Percentiles rank a stretch among this genome's conserved stretches.
Evolutionary conservation across 2,329 filamentous ascomycete genomes (phyloP).

Genomic region (Colletotrichum sojae): DNA sequence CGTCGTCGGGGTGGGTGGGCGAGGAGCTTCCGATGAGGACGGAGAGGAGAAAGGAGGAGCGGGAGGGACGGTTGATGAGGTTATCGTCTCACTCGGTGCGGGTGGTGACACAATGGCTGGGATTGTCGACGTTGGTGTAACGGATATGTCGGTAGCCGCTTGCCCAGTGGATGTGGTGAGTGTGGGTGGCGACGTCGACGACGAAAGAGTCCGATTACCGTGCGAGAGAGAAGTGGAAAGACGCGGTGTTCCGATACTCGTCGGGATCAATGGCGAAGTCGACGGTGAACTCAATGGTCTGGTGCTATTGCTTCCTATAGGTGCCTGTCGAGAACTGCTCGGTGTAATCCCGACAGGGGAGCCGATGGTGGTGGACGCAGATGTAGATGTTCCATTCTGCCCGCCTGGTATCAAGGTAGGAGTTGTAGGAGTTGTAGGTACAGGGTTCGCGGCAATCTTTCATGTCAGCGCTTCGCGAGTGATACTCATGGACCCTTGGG

Average conservation of each 20-base stretch:
- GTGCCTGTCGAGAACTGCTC: neutral
- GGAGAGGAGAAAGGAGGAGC: too few relatives aligned
- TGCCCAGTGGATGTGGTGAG: neutral
- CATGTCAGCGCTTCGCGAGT: neutral
- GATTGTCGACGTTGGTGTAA: neutral
- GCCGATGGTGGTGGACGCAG: too few relatives aligned
- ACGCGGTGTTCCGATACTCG: too few relatives aligned
- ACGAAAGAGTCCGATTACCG: too few relatives aligned
- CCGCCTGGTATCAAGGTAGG: neutral
- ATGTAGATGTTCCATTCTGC: neutral
- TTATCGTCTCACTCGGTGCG: neutral
- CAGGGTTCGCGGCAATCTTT: neutral
- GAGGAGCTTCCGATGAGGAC: neutral
- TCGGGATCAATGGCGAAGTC: too few relatives aligned
- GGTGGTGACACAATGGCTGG: neutral
- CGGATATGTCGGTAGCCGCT: neutral
- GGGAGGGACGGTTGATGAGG: neutral
- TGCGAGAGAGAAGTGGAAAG: too few relatives aligned
- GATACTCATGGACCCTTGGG: neutral
- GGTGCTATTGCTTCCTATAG: neutral
- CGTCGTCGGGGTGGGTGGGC: neutral
- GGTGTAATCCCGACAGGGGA: neutral
- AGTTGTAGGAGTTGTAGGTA: neutral
- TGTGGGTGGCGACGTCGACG: neutral
- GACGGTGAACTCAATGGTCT: neutral